Conservation (phyloP, 2,329 filamentous ascomycete genomes). For the Aspergillus floridensis region DNA sequence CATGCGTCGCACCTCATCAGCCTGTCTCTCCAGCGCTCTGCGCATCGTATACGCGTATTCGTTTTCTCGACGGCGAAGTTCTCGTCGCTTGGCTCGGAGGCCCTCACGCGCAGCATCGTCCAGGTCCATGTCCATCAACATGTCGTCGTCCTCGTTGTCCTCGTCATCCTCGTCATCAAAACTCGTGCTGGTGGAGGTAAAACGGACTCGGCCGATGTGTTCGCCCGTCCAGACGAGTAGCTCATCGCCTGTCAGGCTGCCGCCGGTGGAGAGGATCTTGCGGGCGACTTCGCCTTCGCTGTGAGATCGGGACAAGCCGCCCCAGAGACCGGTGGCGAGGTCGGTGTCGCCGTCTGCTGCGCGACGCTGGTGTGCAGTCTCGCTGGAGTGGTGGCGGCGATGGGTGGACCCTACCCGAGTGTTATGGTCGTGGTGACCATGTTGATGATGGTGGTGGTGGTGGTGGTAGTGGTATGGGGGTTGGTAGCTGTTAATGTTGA, state of each 20-base stretch:
- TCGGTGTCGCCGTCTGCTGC: conserved; percentile 16
- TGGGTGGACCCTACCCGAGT: background rate
- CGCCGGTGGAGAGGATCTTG: conserved; percentile 67
- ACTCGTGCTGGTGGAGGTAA: conserved; percentile 48
- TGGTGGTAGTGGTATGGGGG: conserved; percentile 20
- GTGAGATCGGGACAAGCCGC: conserved; percentile 54
- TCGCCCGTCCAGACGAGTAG: conserved; percentile 87
- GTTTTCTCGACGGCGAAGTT: conserved; percentile 34
- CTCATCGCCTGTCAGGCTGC: conserved; percentile 56
- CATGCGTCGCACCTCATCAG: conserved; percentile 74
- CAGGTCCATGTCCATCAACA: conserved; percentile 28
- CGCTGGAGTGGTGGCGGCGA: background rate
- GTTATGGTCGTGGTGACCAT: conserved; percentile 5
- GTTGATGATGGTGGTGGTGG: conserved; percentile 10
- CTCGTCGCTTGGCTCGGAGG: conserved; percentile 30
- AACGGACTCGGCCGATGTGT: conserved; percentile 69
- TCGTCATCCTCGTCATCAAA: conserved; percentile 37
- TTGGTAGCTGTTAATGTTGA: conserved; percentile 55
- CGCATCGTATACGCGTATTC: conserved; percentile 73
- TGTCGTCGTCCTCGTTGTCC: conserved; percentile 38
- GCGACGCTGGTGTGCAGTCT: background rate
- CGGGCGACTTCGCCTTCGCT: conserved; percentile 68
- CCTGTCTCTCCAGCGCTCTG: conserved; percentile 70
- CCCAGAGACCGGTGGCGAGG: conserved; percentile 57
- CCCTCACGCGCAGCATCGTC: conserved; percentile 29